A percentile compares a stretch with the other conserved stretches of the same genome.
These are phyloP conservation scores for Betula pendula DNA, from an alignment of 306 rosid genomes.

Conservation along the genomic window DNA sequence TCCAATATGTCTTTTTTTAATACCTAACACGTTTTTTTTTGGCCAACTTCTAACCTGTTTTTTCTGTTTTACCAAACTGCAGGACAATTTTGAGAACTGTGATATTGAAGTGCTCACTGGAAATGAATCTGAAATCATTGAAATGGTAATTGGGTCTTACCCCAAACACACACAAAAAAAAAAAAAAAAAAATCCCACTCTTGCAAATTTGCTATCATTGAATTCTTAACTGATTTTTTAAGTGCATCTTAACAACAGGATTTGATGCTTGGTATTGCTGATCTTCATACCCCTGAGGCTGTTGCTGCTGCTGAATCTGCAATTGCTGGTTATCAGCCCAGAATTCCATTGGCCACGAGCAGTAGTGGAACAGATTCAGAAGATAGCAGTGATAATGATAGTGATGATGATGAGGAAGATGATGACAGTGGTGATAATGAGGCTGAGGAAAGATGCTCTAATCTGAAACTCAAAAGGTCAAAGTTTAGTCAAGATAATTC, in stretches of 20 bases:
- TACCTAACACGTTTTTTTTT: too few species aligned
- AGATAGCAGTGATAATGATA: slow-evolving; percentile 39
- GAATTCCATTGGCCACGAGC: slow-evolving; percentile 46
- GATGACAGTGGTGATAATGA: slow-evolving; percentile 5
- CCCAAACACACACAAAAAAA: too few species aligned
- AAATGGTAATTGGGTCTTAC: slow-evolving; percentile 48
- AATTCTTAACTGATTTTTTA: slow-evolving; percentile 1
- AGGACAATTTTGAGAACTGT: slow-evolving; percentile 63
- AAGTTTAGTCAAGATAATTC: slow-evolving; percentile 21
- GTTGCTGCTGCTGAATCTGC: slow-evolving; percentile 92
- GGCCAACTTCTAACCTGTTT: not conserved
- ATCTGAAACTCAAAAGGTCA: slow-evolving; percentile 24
- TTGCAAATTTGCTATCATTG: slow-evolving; percentile 17
- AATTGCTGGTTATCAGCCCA: slow-evolving; percentile 52
- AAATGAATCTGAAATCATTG: slow-evolving; percentile 72
- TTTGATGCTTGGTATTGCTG: slow-evolving; percentile 84
- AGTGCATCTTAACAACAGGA: slow-evolving; percentile 45
- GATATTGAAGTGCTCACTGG: slow-evolving; percentile 78
- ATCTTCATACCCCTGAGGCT: slow-evolving; percentile 85
- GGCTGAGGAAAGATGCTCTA: slow-evolving; percentile 21
- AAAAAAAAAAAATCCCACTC: not conserved
- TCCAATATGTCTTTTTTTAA: not conserved
- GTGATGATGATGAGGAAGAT: slow-evolving; percentile 8
- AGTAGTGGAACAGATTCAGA: slow-evolving; percentile 54
- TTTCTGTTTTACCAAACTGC: slow-evolving; percentile 3